Base-by-base conservation (phyloP, 2,329 filamentous ascomycete genomes). In the Alternaria novae-zelandiae region DNA sequence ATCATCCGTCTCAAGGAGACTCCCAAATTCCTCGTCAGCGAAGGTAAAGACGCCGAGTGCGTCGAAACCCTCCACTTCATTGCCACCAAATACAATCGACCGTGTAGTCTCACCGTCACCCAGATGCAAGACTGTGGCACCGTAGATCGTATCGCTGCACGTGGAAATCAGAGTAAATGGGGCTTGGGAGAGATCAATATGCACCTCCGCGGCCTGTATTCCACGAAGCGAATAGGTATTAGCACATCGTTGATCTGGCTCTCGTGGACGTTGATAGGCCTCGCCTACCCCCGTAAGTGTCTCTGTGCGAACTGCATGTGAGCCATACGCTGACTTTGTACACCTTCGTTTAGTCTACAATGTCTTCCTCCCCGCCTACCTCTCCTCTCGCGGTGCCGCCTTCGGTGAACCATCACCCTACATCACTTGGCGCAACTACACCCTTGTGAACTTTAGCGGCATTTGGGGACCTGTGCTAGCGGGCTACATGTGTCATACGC, bases 401-500 rank as follows among this genome's bases (percentile, higher is more conserved):
- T 85, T 89, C 28, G 85, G 85, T 5, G 77, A 86, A 23, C 80
- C 84, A 2, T 85, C 84, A 11, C 78, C 82, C 3, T 89, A 85
- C 73, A 84, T 84, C 45, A 88, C 85, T 2, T 93, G 90, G 89
- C 86, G 91, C 56, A 91, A 93, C 80, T 93, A 92, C 75, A 86
- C 90, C 7, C 82, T 93, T 30, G 87, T 88, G 56, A 92, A 91
- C 66, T 82, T 91, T 23, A 87, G 85, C 46, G 85, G 88, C 15
- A 90, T 94, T 51, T 88, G 88, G 25, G 90, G 90, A 0, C 91
- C 91, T 0, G 83, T 93, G 2, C 79, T 93, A 1, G 91, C 91
- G 0, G 90, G 88, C 0, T 87, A 84, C 73, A 85, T 93, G 83
- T 90, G 88, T 75, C 54, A 57, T 9, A 74, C 70, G 1, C 45